These are phyloP conservation scores for Salix exigua DNA, from an alignment of 345 rosid species.

Conservation along the genomic window DNA sequence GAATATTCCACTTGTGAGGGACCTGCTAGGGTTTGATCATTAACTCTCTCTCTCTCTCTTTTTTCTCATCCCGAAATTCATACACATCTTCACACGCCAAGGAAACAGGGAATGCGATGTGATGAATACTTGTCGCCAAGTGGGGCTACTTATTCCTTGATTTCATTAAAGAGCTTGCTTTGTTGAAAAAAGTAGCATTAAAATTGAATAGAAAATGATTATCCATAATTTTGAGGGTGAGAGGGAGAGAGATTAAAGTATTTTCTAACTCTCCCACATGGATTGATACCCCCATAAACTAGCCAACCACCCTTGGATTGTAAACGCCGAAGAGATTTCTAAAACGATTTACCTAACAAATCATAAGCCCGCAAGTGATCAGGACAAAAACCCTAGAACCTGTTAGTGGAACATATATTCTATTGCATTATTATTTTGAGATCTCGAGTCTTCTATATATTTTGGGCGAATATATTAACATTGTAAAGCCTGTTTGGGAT, in stretches of 20 bases:
- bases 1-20: background rate
- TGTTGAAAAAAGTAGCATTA: background rate
- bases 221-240: no score
- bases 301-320: slow-evolving; percentile 9
- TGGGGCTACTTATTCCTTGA: slow-evolving; percentile 4
- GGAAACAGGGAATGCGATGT: slow-evolving; percentile 1
- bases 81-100: background rate
- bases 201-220: background rate
- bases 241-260: background rate
- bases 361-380: slow-evolving; percentile 3
- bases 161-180: background rate
- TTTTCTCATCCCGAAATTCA: background rate
- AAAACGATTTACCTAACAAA: slow-evolving; percentile 1
- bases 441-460: background rate
- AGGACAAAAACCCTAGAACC: slow-evolving; percentile 11
- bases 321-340: background rate
- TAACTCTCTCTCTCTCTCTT: background rate
- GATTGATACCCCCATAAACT: slow-evolving; percentile 24
- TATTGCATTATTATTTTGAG: slow-evolving; percentile 13
- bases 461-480: no score
- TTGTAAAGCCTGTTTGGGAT: no score
- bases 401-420: background rate
- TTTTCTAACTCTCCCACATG: slow-evolving; percentile 22
- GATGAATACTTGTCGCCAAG: background rate
- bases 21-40: background rate